A percentile compares a stretch with the other conserved stretches of the same genome.
These are phyloP conservation scores for Coemansia guatemalensis DNA, from an alignment of 192 early-diverging fungal genomes.

Conservation along the genomic window DNA sequence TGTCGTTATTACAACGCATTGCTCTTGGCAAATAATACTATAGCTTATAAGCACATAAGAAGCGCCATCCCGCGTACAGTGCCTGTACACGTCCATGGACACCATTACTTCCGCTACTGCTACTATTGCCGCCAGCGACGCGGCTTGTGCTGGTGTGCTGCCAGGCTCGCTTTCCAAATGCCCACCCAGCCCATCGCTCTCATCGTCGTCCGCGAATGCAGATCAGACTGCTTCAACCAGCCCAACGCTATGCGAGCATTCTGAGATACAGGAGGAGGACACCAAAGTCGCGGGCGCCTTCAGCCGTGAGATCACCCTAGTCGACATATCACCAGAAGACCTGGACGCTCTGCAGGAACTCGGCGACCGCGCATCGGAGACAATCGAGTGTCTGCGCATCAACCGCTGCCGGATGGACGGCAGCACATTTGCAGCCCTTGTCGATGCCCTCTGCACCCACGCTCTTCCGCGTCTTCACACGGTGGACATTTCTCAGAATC, in stretches of 20 bases:
- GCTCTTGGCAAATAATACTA: not conserved
- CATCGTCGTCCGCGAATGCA: constrained; percentile 9
- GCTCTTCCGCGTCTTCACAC: constrained; percentile 34
- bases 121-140: not conserved
- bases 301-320: constrained; percentile 41
- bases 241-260: constrained; percentile 32
- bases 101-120: constrained; percentile 3
- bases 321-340: constrained; percentile 36
- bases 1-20: too few relatives aligned
- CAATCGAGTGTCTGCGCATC: constrained; percentile 51
- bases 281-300: constrained; percentile 7
- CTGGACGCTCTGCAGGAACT: constrained; percentile 34
- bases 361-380: constrained; percentile 30
- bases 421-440: constrained; percentile 22
- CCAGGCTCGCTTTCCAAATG: constrained; percentile 23
- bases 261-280: constrained; percentile 4
- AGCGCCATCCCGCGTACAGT: not conserved
- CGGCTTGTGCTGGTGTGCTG: not conserved
- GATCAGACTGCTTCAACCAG: constrained; percentile 19
- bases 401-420: constrained; percentile 50
- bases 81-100: constrained; percentile 1
- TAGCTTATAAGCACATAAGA: not conserved
- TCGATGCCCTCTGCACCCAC: constrained; percentile 31
- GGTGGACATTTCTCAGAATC: constrained; percentile 47
- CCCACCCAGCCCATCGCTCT: constrained; percentile 16